A percentile compares a stretch with the other conserved stretches of the same genome.
Evolutionary conservation across 2,329 filamentous ascomycete genomes (phyloP).

Genomic region (Metarhizium album): DNA sequence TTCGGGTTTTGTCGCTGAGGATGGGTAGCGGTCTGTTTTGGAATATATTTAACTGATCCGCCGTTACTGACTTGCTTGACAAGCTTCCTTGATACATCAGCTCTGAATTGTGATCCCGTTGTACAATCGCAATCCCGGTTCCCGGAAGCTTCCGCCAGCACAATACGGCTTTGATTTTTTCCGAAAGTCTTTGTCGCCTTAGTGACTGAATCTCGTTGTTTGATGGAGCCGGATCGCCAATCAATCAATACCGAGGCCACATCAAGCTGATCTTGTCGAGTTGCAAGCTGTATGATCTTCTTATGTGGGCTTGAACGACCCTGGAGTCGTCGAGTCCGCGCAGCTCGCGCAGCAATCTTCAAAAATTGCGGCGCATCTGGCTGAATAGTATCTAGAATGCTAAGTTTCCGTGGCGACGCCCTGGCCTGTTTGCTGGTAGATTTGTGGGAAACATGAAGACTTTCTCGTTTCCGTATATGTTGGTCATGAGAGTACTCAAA

Average conservation of each 20-base stretch:
- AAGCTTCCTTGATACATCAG: constrained; percentile 13
- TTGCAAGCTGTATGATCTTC: constrained; percentile 52
- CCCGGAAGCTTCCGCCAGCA: constrained; percentile 13
- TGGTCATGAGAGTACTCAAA: not conserved
- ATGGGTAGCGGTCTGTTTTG: not conserved
- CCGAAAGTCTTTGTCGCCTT: constrained; percentile 9
- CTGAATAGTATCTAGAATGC: constrained; percentile 51
- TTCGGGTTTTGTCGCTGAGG: not conserved
- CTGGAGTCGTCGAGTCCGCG: constrained; percentile 32
- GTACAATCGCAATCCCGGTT: constrained; percentile 7
- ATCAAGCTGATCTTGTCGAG: constrained; percentile 49
- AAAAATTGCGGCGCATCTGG: constrained; percentile 45
- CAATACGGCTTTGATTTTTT: constrained; percentile 6
- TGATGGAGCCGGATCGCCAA: constrained; percentile 46
- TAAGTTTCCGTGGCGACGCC: constrained; percentile 34
- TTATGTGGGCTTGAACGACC: constrained; percentile 43
- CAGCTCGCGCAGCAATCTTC: constrained; percentile 49
- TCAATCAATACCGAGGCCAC: constrained; percentile 39
- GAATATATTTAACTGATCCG: constrained; percentile 17
- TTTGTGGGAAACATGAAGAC: not conserved
- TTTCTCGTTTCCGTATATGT: not conserved
- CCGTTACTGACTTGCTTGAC: constrained; percentile 18
- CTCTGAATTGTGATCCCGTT: not conserved
- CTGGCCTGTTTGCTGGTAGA: not conserved
- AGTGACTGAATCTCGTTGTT: constrained; percentile 27